Base-by-base conservation (phyloP, 768 basidiomycete species). In the Gelatoporia subvermispora region DNA sequence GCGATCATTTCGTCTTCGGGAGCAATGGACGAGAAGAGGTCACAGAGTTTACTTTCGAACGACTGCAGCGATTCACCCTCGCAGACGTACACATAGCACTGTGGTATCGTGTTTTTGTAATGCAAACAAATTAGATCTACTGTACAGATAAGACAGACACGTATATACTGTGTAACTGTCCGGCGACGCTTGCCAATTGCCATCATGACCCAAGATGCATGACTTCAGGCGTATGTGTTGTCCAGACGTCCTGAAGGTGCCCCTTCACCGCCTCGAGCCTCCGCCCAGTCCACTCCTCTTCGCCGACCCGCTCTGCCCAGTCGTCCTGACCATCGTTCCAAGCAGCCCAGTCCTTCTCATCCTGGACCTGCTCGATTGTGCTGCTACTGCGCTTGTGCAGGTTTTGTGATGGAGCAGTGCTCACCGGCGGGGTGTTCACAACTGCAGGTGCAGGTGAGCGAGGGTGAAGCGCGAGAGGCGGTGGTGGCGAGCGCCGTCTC, bases 261-360 rank as follows among this genome's bases (percentile, higher is more conserved):
- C 57, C 63, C 57, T 66, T 74, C 62, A 60, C 69, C 52, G 67
- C 66, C 39, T 68, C 71, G 40, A 69, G 52, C 53, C 70, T 63
- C 48, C 65, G 60, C 2, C 68, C 72, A 17, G 70, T 72, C 75
- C 71, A 72, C 16, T 77, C 76, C 42, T 77, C 77, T 41, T 75
- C 75, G 0, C 67, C 70, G 1, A 69, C 69, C 45, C 68, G 65
- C 34, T 72, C 70, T 13, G 69, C 77, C 81, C 78, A 83, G 41
- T 81, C 77, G 38, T 72, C 72, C 49, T 72, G 53, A 4, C 41
- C 54, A 2, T 60, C 59, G n/a, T 60, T 58, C 66, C 79, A 60
- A 4, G 73, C 74, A 69, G 77, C 78, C 50, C 75, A 75, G 44
- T 79, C 60, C 47, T 57, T 56, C 43, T 56, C 52, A 16, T 51